phyloP scores from a whole-genome alignment of 352 stramenopile species.

The Hyaloperonospora arabidopsidis region DNA sequence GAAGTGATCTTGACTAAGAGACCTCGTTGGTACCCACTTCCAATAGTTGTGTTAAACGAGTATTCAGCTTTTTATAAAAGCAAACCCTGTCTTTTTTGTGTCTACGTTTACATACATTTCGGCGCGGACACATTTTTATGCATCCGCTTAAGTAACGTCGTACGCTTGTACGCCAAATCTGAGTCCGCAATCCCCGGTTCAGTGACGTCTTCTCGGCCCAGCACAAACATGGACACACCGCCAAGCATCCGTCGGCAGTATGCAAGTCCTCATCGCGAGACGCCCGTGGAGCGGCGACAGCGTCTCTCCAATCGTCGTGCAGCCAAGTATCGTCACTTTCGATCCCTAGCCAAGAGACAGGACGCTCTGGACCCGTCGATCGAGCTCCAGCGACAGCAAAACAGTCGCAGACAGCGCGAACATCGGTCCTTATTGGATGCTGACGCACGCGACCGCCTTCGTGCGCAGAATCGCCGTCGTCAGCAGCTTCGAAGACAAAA shows the following conservation, averaged over 20 bases:
- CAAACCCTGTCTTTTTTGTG: too few species aligned
- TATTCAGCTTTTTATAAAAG: too few species aligned
- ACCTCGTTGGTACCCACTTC: too few species aligned
- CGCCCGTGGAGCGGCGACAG: slow-evolving; percentile 36
- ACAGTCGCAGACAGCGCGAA: slow-evolving; percentile 35
- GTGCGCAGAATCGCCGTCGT: slow-evolving; percentile 53
- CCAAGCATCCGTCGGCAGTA: slow-evolving; percentile 50
- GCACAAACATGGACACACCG: slow-evolving; percentile 32
- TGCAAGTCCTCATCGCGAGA: slow-evolving; percentile 32
- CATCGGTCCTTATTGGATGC: slow-evolving; percentile 43
- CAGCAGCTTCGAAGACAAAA: slow-evolving; percentile 44
- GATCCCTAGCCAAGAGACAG: slow-evolving; percentile 7
- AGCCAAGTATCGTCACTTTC: slow-evolving; percentile 62
- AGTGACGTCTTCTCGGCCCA: not conserved
- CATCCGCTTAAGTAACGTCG: not conserved
- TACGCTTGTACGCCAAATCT: not conserved
- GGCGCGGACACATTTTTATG: too few species aligned
- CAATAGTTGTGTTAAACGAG: too few species aligned
- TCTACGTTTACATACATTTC: too few species aligned
- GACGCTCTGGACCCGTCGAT: slow-evolving; percentile 5
- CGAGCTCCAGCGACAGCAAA: slow-evolving; percentile 37
- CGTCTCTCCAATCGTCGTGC: slow-evolving; percentile 52
- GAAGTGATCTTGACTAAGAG: too few species aligned
- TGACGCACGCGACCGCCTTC: slow-evolving; percentile 24
- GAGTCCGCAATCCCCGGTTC: slow-evolving; percentile 1